Evolutionary conservation across 176 grass and related monocot genomes (phyloP).

Genomic region (Ensete ventricosum): DNA sequence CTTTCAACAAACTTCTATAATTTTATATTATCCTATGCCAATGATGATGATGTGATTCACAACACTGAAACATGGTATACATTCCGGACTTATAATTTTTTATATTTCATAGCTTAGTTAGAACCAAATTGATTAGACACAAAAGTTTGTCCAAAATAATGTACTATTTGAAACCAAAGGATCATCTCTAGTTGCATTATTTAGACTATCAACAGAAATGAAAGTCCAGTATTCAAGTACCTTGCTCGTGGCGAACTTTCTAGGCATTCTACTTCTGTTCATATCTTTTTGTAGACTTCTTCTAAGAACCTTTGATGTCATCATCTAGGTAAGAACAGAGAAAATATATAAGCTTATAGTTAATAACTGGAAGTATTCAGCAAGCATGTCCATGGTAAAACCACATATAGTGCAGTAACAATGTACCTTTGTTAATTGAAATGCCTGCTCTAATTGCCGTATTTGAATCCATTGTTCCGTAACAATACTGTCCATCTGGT

Average conservation of each 20-base stretch:
- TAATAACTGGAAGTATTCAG: background rate
- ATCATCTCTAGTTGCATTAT: background rate
- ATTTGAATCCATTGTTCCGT: conserved; percentile 95
- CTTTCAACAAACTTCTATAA: too few species aligned
- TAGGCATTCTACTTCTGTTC: background rate
- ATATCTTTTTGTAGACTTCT: conserved; percentile 22
- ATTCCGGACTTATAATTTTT: too few species aligned
- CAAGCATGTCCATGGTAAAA: conserved; percentile 5
- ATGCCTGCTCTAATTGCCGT: conserved; percentile 79
- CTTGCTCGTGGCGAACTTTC: conserved; percentile 10
- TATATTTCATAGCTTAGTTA: too few species aligned
- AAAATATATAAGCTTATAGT: conserved; percentile 18
- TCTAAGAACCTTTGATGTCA: conserved; percentile 53
- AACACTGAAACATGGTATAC: too few species aligned
- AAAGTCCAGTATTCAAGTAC: conserved; percentile 15
- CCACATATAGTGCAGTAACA: conserved; percentile 20
- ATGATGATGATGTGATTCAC: too few species aligned
- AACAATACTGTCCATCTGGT: conserved; percentile 77
- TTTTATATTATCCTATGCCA: too few species aligned
- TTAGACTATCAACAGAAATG: background rate
- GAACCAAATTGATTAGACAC: background rate
- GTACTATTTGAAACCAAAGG: background rate
- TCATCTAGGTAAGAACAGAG: conserved; percentile 47
- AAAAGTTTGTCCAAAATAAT: background rate
- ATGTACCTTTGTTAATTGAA: conserved; percentile 75